Base-by-base conservation (phyloP, 495 filamentous ascomycete species). In the Astrothelium subdiscretum region DNA sequence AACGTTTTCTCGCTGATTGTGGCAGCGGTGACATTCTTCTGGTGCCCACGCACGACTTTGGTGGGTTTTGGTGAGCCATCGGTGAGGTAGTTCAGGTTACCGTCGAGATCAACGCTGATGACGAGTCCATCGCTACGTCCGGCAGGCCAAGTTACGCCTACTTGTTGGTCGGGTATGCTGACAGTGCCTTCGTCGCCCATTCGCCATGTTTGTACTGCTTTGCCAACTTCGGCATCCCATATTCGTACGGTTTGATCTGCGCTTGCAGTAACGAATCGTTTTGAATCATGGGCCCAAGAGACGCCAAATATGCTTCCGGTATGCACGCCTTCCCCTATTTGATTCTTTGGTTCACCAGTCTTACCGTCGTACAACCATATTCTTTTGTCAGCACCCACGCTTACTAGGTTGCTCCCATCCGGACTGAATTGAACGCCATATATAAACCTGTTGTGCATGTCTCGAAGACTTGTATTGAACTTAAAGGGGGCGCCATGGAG, bases 331-430 rank as follows among this genome's bases (percentile, higher is more conserved):
- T 91, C 88, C 22, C 89, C 88, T 66, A 98, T 83, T 63, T 89
- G 80, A 58, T 74, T 81, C 61, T 83, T 87, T 8, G 85, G 77
- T 68, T 95, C 92, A 2, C 94, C 94, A 1, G 90, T 92, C 78
- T 94, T 95, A 43, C 95, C 94, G 68, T 95, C 92, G 70, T 96
- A 98, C 2, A 97, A 76, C 78, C 91, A 94, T 60, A 98, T 96
- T 72, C 85, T 83, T 51, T 85, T 80, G 72, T 98, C 94, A 20
- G 86, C 87, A 38, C 94, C 92, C 43, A 97, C 92, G 65, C 87
- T 96, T 48, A 92, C 90, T 58, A 98, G 77, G 20, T 78, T 80
- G 32, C 78, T 82, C 26, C 94, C 95, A 74, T 97, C 92, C 0
- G 95, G 95, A 63, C 89, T 92, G 74, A 97, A 97, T 1, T 82